Percentiles rank a stretch among this genome's conserved stretches.
Evolutionary conservation across 2,329 filamentous ascomycete genomes (phyloP).

Genomic region (Endocalyx cinctus): DNA sequence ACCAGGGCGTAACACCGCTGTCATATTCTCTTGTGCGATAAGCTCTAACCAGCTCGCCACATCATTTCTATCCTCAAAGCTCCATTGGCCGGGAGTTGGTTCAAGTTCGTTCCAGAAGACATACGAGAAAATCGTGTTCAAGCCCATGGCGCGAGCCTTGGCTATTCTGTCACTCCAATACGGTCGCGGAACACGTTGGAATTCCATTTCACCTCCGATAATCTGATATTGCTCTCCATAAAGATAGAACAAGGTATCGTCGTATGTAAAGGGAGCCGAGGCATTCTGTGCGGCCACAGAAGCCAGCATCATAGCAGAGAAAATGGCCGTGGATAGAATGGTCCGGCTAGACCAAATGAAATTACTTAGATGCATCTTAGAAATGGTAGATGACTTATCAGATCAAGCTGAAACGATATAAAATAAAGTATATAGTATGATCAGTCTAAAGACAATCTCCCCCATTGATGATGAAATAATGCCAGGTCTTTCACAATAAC

Average conservation of each 20-base stretch:
- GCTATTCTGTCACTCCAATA: slow-evolving; percentile 37
- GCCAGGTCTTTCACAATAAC: too few species aligned
- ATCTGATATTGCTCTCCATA: slow-evolving; percentile 32
- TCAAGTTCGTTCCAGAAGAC: slow-evolving; percentile 42
- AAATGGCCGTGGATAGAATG: too few species aligned
- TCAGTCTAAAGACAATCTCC: too few species aligned
- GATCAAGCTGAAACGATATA: too few species aligned
- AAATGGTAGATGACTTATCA: too few species aligned
- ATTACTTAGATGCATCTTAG: too few species aligned
- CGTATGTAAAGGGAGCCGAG: slow-evolving; percentile 31
- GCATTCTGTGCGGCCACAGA: too few species aligned
- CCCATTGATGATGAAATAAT: too few species aligned
- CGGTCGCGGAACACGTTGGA: slow-evolving; percentile 37
- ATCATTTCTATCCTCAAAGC: slow-evolving; percentile 33
- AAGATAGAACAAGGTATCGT: slow-evolving; percentile 28
- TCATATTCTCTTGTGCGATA: slow-evolving; percentile 38
- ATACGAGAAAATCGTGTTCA: slow-evolving; percentile 44
- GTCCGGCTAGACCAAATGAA: too few species aligned
- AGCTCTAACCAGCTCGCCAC: slow-evolving; percentile 39
- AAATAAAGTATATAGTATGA: too few species aligned
- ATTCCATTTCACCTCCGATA: slow-evolving; percentile 41
- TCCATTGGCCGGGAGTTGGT: slow-evolving; percentile 30
- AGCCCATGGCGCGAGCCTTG: slow-evolving; percentile 36
- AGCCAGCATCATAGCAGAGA: too few species aligned
- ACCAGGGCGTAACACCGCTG: slow-evolving; percentile 37